Percentiles rank a stretch among this genome's conserved stretches.
Evolutionary conservation across 257 asterid genomes (phyloP).

Genomic region (Solanum stenotomum): DNA sequence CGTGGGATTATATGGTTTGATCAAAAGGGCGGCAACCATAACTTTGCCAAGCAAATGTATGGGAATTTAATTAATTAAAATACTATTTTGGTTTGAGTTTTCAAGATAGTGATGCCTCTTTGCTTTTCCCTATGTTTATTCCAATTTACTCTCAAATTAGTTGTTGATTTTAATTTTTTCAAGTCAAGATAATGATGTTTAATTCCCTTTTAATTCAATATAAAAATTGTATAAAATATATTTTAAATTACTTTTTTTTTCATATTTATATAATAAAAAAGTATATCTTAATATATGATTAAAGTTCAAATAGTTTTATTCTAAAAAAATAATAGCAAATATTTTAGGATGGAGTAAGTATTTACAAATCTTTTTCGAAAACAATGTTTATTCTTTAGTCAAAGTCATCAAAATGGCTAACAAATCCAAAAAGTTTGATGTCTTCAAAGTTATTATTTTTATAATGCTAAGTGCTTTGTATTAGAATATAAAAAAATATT

Average conservation of each 20-base stretch:
- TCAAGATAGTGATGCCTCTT: slow-evolving; percentile 1
- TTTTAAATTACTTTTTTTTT: neutral
- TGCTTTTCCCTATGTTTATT: neutral
- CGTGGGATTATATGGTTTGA: slow-evolving; percentile 30
- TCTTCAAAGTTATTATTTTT: neutral
- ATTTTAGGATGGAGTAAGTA: neutral
- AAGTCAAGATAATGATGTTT: neutral
- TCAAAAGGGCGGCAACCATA: slow-evolving; percentile 22
- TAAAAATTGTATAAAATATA: neutral
- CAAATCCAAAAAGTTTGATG: neutral
- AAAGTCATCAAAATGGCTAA: neutral
- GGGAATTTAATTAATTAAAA: neutral
- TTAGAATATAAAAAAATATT: neutral
- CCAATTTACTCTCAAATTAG: neutral
- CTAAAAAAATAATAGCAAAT: neutral
- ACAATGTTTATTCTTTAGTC: neutral
- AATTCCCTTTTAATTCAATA: neutral
- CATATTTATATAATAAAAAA: neutral
- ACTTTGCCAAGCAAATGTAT: neutral
- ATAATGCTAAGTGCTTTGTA: neutral
- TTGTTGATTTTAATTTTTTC: neutral
- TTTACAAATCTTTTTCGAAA: neutral
- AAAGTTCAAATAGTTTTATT: neutral
- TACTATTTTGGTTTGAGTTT: neutral
- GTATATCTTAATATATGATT: neutral